These are phyloP conservation scores for Hirsutella thompsonii DNA, from an alignment of 2,329 filamentous ascomycete genomes.

Conservation along the genomic window DNA sequence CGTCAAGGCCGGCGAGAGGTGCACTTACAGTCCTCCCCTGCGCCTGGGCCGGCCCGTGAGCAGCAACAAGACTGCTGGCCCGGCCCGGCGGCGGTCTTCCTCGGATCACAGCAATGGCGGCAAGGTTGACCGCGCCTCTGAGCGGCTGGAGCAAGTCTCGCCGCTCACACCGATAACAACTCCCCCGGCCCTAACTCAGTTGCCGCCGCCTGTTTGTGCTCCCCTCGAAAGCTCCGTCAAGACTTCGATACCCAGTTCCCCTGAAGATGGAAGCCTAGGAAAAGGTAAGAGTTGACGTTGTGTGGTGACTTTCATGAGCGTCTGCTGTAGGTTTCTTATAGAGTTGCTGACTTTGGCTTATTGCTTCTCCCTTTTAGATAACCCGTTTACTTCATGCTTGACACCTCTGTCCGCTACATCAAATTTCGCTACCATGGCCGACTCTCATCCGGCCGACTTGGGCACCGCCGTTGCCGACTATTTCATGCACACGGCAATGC, in stretches of 20 bases:
- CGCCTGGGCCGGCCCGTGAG: constrained; percentile 2
- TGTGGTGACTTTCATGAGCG: no score
- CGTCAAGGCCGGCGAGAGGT: constrained; percentile 3
- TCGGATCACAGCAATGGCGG: background rate
- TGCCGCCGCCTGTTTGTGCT: background rate
- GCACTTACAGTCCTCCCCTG: constrained; percentile 5
- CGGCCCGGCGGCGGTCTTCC: background rate
- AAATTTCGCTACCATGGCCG: no score
- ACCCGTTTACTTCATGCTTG: no score
- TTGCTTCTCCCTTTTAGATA: no score
- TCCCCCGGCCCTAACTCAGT: background rate
- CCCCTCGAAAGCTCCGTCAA: background rate
- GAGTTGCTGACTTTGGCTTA: no score
- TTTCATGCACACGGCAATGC: background rate
- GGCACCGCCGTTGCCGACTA: background rate
- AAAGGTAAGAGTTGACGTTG: no score
- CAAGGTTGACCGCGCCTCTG: background rate
- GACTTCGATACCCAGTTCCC: background rate
- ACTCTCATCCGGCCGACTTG: background rate
- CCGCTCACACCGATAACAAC: background rate
- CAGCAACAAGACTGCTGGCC: background rate
- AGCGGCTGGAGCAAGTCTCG: background rate
- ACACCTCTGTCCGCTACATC: no score
- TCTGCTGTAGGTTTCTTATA: no score
- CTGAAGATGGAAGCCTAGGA: background rate